Percentiles rank a stretch among this genome's conserved stretches.
Evolutionary conservation across 768 basidiomycete genomes (phyloP).

Genomic region (Sarcomyxa edulis): DNA sequence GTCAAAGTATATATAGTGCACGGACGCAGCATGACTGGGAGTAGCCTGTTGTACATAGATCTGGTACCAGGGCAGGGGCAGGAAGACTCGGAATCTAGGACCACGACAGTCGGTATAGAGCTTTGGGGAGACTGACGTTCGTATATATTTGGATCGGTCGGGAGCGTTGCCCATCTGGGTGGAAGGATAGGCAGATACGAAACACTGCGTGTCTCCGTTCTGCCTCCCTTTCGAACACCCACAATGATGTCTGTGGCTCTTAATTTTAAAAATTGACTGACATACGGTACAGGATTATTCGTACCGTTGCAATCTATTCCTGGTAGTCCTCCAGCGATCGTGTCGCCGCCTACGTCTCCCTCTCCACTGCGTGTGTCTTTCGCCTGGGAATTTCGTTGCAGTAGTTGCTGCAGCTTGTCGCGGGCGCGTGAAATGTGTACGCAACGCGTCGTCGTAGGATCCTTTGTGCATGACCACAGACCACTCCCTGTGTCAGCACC

Average conservation of each 20-base stretch:
- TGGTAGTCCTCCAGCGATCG: no score
- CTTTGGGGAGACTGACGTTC: no score
- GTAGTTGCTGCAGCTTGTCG: conserved; percentile 6
- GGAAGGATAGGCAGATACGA: conserved; percentile 9
- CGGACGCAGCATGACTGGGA: no score
- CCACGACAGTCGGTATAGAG: no score
- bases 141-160: conserved; percentile 1
- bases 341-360: neutral
- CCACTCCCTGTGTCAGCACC: conserved; percentile 7
- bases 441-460: conserved; percentile 4
- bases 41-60: no score
- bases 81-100: no score
- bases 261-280: no score
- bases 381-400: conserved; percentile 4
- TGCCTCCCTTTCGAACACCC: neutral
- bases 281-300: neutral
- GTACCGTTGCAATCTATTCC: neutral
- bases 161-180: conserved; percentile 5
- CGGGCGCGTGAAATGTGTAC: conserved; percentile 7
- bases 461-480: conserved; percentile 8
- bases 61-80: no score
- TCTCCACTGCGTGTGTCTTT: conserved; percentile 1
- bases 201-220: neutral
- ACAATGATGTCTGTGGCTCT: conserved; percentile 1
- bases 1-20: conserved; percentile 6